Evolutionary conservation across 1,284 basidiomycete genomes (phyloP).

Genomic region (Sparassis latifolia): DNA sequence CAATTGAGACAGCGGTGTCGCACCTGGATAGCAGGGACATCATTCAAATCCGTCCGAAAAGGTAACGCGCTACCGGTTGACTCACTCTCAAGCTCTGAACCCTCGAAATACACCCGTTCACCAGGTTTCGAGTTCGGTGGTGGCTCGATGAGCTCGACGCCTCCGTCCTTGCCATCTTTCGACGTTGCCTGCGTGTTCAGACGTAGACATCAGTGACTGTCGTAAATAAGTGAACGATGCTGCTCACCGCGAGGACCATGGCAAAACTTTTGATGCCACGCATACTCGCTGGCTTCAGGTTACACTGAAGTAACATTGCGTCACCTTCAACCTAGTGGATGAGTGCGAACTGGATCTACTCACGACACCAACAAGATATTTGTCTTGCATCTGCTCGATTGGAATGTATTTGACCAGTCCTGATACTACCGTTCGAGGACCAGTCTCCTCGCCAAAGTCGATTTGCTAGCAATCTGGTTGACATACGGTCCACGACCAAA

Average conservation of each 20-base stretch:
- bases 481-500: conserved; percentile 2
- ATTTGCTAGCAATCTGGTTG: conserved; percentile 58
- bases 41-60: neutral
- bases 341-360: conserved; percentile 17
- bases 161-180: conserved; percentile 83
- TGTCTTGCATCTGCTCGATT: conserved; percentile 87
- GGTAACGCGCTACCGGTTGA: neutral
- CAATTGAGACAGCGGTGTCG: conserved; percentile 70
- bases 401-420: conserved; percentile 93
- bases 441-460: conserved; percentile 89
- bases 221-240: no score
- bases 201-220: neutral
- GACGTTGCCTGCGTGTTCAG: conserved; percentile 64
- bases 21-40: conserved; percentile 37
- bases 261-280: conserved; percentile 93
- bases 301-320: conserved; percentile 50
- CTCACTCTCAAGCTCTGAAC: conserved; percentile 73
- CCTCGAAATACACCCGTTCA: conserved; percentile 92
- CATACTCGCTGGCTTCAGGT: conserved; percentile 94
- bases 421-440: conserved; percentile 90
- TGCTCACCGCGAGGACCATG: conserved; percentile 86
- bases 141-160: conserved; percentile 88
- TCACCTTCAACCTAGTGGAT: neutral
- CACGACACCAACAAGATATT: conserved; percentile 82
- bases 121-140: conserved; percentile 85